Percentiles rank a stretch among this genome's conserved stretches.
phyloP scores from a whole-genome alignment of 2,329 filamentous ascomycete genomes.

The Zalaria obscura region DNA sequence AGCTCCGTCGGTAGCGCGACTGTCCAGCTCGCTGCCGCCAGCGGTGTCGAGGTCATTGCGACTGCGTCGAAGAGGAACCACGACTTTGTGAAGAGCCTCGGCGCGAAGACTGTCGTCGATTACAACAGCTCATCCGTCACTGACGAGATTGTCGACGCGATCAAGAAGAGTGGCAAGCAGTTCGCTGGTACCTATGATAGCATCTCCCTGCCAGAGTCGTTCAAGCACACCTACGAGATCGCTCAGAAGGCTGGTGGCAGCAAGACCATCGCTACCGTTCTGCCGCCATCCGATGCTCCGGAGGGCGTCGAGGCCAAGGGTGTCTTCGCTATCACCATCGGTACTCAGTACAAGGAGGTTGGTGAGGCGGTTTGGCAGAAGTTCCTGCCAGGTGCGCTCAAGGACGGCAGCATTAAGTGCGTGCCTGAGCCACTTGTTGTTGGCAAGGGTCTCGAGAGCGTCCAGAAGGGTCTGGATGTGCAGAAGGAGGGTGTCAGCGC shows the following conservation, averaged over 20 bases:
- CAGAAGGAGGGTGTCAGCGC: slow-evolving; percentile 25
- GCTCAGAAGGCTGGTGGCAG: slow-evolving; percentile 6
- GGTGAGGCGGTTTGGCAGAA: slow-evolving; percentile 18
- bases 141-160: slow-evolving; percentile 24
- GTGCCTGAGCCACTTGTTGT: slow-evolving; percentile 22
- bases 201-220: slow-evolving; percentile 10
- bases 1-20: slow-evolving; percentile 19
- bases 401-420: slow-evolving; percentile 13
- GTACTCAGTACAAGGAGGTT: slow-evolving; percentile 10
- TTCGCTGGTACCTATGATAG: slow-evolving; percentile 29
- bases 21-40: slow-evolving; percentile 21
- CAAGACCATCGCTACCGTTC: slow-evolving; percentile 6
- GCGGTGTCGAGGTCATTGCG: slow-evolving; percentile 19
- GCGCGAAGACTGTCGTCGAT: slow-evolving; percentile 18
- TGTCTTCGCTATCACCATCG: slow-evolving; percentile 11
- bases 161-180: slow-evolving; percentile 21
- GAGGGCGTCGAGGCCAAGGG: slow-evolving; percentile 12
- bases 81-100: slow-evolving; percentile 15
- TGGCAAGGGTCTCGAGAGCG: slow-evolving; percentile 22
- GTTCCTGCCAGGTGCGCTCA: slow-evolving; percentile 18
- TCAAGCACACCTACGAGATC: slow-evolving; percentile 6
- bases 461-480: slow-evolving; percentile 22
- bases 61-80: slow-evolving; percentile 19
- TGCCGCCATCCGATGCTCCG: slow-evolving; percentile 11
- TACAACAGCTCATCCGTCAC: slow-evolving; percentile 18